Base-by-base conservation (phyloP, 352 stramenopile genomes). In the Phytopythium cucurbitacearum region DNA sequence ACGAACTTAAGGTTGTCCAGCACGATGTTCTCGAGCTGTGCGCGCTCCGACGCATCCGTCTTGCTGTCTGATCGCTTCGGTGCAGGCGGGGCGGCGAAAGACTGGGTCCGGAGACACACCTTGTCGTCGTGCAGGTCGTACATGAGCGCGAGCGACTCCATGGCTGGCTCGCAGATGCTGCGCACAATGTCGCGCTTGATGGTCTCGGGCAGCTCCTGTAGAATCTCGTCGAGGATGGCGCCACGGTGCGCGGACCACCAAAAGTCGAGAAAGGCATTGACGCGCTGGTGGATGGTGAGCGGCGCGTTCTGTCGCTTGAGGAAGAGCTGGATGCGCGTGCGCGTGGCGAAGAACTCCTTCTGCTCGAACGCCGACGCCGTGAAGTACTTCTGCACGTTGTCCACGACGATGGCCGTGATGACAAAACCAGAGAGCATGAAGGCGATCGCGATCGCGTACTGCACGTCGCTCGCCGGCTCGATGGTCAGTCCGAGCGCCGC, bases 391-490 rank as follows among this genome's bases (percentile, higher is more conserved):
- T 86, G 75, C 0, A 88, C 77, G 35, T 86, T 71, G 58, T 86
- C 77, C n/a, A 88, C 76, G 12, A 88, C 76, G 28, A 85, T 64
- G 0, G 77, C 76, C 0, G 76, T 85, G 49, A 88, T 80, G 16
- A 86, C 59, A 49, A 88, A 86, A 0, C 77, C 77, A 28, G 73
- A 85, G 21, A 88, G 53, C 77, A 88, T 88, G 53, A 88, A 84
- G 16, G 60, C 52, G n/a, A 85, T 57, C 8, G 74, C 77, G 5
- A 71, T 52, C 0, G 50, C 57, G 49, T 76, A 86, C 43, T 88
- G 72, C 6, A 55, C 53, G 44, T 86, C 69, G 35, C 65, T 83
- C 0, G 55, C 57, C 5, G 77, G 77, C 16, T 88, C 77, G 1
- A 86, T 64, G 35, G 69, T 81, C 2, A 56, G 50, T 0, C 69